Base-by-base conservation (phyloP, 2,329 filamentous ascomycete species). In the Monosporascus ibericus region DNA sequence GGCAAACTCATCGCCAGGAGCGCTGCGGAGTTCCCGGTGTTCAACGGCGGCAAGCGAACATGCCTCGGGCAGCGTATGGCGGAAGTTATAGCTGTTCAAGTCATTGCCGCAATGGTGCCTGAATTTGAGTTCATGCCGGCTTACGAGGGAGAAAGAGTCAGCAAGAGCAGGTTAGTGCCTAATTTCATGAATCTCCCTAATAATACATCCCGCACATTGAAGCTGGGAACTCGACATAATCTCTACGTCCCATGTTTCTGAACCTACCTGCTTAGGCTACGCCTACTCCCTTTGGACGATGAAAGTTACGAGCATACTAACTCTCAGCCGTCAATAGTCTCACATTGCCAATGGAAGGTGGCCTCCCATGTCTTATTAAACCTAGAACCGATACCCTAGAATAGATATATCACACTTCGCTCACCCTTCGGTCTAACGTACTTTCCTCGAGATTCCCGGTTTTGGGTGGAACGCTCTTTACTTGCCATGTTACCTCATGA, bases 51-150 rank as follows among this genome's bases (percentile, higher is more conserved):
- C 0, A 70, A 79, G n/a, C 71, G 83, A 38, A 73, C 74, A 3
- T 86, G 83, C 55, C 66, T 86, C 37, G 83, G 83, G 3, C 83
- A 81, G 70, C 80, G 76, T 59, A 85, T 86, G 82, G 83, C 84
- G 3, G 82, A 86, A 66, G 58, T 75, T 6, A 74, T 86, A 42
- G 81, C 76, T 5, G 75, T 78, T 17, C 80, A 82, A 66, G 75
- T 79, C 8, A 72, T 85, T 58, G 74, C 78, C 3, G 71, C 69
- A 1, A 62, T 85, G 53, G 65, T 76, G 4, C 64, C 68, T 39
- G 58, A 64, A 3, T 86, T 84, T 59, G 75, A 82, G 6, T 79
- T 85, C 49, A 63, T 61, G 53, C 66, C 69, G 17, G 71, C 70
- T 5, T 75, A 70, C 53, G 68, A 72, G 20, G 67, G 59, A 38